phyloP scores from a whole-genome alignment of 306 rosid species.

The Quercus engelmannii region DNA sequence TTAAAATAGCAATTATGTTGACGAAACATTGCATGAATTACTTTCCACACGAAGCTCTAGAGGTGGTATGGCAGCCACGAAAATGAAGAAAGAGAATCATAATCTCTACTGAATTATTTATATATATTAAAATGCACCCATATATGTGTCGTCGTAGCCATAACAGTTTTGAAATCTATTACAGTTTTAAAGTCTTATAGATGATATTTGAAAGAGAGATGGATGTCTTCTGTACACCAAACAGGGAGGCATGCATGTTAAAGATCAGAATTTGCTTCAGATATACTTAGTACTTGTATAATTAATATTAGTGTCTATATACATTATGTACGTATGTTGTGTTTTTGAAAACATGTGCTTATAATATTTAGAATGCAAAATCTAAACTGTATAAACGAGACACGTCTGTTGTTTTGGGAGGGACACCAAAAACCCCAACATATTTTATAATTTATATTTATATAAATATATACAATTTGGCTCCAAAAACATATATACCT shows the following conservation, averaged over 20 bases:
- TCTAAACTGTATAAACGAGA: no score
- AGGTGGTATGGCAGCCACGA: background rate
- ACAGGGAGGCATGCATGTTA: background rate
- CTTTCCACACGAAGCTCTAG: conserved; percentile 3
- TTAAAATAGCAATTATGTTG: background rate
- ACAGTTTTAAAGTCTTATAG: background rate
- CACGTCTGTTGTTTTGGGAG: no score
- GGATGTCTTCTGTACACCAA: conserved; percentile 6
- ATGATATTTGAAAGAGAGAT: background rate
- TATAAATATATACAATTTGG: no score
- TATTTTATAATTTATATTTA: no score
- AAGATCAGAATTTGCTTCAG: background rate
- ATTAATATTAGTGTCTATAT: background rate
- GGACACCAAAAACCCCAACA: no score
- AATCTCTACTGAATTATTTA: background rate
- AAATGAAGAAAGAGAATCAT: background rate
- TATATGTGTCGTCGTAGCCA: background rate
- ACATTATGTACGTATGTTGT: background rate
- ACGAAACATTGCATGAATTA: background rate
- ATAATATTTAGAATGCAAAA: no score
- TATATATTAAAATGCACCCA: background rate
- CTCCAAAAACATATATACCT: no score
- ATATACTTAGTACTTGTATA: background rate
- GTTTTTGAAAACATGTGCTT: background rate
- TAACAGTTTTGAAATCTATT: background rate